Conservation (phyloP, 495 filamentous ascomycete genomes). For the Penicillium pancosmium region DNA sequence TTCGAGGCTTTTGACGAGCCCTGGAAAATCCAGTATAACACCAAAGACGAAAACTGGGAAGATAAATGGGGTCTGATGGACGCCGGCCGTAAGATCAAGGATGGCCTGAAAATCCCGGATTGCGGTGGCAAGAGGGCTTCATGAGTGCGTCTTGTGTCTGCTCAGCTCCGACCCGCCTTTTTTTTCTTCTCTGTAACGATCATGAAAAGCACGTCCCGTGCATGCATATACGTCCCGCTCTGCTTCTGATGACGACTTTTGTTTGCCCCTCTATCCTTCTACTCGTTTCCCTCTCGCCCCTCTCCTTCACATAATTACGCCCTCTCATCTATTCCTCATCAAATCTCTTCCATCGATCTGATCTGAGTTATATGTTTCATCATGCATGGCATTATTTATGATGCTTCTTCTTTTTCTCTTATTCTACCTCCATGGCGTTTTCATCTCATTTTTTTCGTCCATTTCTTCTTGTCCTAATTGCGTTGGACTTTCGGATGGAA, state of each 20-base stretch:
- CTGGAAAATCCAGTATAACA: slow-evolving; percentile 83
- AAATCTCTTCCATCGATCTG: background rate
- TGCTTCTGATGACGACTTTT: slow-evolving; percentile 1
- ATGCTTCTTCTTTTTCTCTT: background rate
- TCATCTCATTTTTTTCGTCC: background rate
- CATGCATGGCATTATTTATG: background rate
- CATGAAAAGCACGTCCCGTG: slow-evolving; percentile 20
- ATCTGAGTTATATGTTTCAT: background rate
- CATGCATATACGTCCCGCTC: slow-evolving; percentile 20
- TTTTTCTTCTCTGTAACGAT: slow-evolving; percentile 19
- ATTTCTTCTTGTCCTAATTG: background rate
- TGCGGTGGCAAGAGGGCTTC: slow-evolving; percentile 75
- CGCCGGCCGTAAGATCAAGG: slow-evolving; percentile 80
- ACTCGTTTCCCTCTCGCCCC: background rate
- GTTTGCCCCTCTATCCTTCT: background rate
- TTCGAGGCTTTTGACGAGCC: slow-evolving; percentile 96
- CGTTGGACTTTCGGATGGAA: background rate
- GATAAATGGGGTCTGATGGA: slow-evolving; percentile 97
- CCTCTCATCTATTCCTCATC: background rate
- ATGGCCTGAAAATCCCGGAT: slow-evolving; percentile 82
- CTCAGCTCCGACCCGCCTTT: background rate
- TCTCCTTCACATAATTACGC: background rate
- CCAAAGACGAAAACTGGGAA: slow-evolving; percentile 77
- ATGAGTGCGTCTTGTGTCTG: slow-evolving; percentile 9
- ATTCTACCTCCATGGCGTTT: background rate